Base-by-base conservation (phyloP, 108 stramenopile genomes). In the Licmophora abbreviata region DNA sequence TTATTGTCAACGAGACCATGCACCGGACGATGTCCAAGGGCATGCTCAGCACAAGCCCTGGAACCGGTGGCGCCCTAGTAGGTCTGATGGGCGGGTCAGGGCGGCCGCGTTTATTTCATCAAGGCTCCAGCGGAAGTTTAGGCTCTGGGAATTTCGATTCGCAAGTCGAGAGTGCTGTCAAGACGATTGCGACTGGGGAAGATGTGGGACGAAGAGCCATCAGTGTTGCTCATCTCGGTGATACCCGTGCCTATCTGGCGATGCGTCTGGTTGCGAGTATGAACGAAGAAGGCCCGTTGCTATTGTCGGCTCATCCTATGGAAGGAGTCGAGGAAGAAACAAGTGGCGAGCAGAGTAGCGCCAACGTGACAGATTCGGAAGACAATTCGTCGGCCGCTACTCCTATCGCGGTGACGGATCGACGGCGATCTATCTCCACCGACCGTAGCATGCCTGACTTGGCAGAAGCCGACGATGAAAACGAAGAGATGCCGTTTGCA, bases 1-100 rank as follows among this genome's bases (percentile, higher is more conserved):
- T 48, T 51, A 36, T 56, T 17, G n/a, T 53, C 14, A 51, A 32
- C 11, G 46, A 60, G 11, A 54, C 9, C 54, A 57, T 20, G 43
- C 33, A 26, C 61, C 45, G 22, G 53, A 45, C 52, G 53, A 56
- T 65, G 18, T 75, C 78, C 8, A 81, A 68, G 51, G 89, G 89
- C 7, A 88, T 93, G 69, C 73, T 93, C 28, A 76, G 82, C 47
- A 93, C 91, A 9, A 88, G 87, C 47, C 91, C 91, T n/a, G 83
- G 83, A 1, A 93, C 91, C 28, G 90, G 85, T 50, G 77, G 77
- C 17, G 76, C 84, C 29, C 71, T 93, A 10, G 61, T 88, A 66
- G 82, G 80, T 44, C 63, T 83, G 66, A 56, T 76, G 30, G 58
- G 57, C 23, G 58, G 60, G n/a, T 51, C 50, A 42, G 35, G 43